Percentiles rank a stretch among this genome's conserved stretches.
Evolutionary conservation across 768 basidiomycete species (phyloP).

Genomic region (Boletellus emodensis): DNA sequence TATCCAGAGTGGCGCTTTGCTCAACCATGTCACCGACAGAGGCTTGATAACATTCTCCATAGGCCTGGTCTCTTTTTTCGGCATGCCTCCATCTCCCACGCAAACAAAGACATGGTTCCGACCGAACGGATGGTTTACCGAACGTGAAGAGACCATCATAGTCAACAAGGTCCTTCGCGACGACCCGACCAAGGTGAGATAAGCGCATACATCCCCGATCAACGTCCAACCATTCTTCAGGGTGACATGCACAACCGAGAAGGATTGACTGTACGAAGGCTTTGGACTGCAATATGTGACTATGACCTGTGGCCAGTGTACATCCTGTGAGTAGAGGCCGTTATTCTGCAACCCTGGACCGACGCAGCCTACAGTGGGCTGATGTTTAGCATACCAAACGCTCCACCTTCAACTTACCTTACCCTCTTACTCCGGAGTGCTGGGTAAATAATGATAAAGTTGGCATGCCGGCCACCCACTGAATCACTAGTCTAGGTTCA

Average conservation of each 20-base stretch:
- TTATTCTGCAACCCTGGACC: not conserved
- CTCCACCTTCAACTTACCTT: conserved; percentile 51
- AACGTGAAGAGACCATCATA: conserved; percentile 57
- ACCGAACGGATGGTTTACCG: conserved; percentile 61
- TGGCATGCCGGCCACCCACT: not conserved
- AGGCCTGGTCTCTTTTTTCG: conserved; percentile 53
- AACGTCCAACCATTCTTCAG: not conserved
- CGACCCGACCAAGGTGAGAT: conserved; percentile 51
- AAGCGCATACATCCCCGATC: not conserved
- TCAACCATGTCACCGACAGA: not conserved
- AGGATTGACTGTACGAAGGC: conserved; percentile 43
- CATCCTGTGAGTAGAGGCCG: conserved; percentile 32
- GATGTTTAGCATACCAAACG: conserved; percentile 48
- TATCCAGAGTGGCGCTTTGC: not conserved
- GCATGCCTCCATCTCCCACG: conserved; percentile 57
- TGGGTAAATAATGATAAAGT: conserved; percentile 32
- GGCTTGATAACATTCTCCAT: conserved; percentile 46
- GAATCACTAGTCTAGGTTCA: conserved; percentile 38
- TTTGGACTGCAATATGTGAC: conserved; percentile 55
- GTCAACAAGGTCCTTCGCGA: conserved; percentile 60
- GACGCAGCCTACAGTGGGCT: conserved; percentile 36
- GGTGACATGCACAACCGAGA: conserved; percentile 69
- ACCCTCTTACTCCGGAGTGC: conserved; percentile 53
- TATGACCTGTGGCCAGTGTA: conserved; percentile 69
- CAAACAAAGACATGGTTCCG: conserved; percentile 56